Evolutionary conservation across 129 eudicot species (phyloP).

Genomic region (Silybum marianum): DNA sequence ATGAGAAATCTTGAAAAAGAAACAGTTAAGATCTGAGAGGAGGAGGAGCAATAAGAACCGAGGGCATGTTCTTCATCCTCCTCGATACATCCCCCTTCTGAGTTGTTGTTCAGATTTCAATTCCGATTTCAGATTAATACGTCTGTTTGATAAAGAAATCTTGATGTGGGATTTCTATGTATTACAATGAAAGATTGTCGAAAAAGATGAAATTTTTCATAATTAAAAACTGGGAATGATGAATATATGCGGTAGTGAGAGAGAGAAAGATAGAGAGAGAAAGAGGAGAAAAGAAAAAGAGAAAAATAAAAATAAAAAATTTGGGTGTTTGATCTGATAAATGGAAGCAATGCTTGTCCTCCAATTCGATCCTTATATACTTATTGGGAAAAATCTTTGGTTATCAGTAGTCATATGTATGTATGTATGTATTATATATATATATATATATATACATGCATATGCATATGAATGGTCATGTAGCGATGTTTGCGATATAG

Average conservation of each 20-base stretch:
- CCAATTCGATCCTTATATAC: slow-evolving; percentile 47
- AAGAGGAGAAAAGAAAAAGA: neutral
- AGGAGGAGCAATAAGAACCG: slow-evolving; percentile 50
- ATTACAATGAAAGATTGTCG: slow-evolving; percentile 19
- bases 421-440: neutral
- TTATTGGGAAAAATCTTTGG: slow-evolving; percentile 47
- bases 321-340: slow-evolving; percentile 52
- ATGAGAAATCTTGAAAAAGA: slow-evolving; percentile 34
- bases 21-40: slow-evolving; percentile 54
- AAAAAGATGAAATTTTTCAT: slow-evolving; percentile 28
- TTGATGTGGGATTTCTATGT: slow-evolving; percentile 25
- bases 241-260: slow-evolving; percentile 33
- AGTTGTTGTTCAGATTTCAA: neutral
- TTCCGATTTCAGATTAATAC: slow-evolving; percentile 9
- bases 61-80: slow-evolving; percentile 71
- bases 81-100: slow-evolving; percentile 38
- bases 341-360: slow-evolving; percentile 46
- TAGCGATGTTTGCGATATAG: slow-evolving; percentile 19
- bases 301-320: neutral
- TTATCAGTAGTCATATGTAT: neutral
- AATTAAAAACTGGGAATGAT: slow-evolving; percentile 15
- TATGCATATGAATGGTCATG: slow-evolving; percentile 10
- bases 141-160: slow-evolving; percentile 9
- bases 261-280: slow-evolving; percentile 6
- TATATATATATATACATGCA: neutral